Evolutionary conservation across 805 yeast species (phyloP), one percentile per base, ranked within the genome.

Genomic region (Cyberlindnera euphorbiiphila): DNA sequence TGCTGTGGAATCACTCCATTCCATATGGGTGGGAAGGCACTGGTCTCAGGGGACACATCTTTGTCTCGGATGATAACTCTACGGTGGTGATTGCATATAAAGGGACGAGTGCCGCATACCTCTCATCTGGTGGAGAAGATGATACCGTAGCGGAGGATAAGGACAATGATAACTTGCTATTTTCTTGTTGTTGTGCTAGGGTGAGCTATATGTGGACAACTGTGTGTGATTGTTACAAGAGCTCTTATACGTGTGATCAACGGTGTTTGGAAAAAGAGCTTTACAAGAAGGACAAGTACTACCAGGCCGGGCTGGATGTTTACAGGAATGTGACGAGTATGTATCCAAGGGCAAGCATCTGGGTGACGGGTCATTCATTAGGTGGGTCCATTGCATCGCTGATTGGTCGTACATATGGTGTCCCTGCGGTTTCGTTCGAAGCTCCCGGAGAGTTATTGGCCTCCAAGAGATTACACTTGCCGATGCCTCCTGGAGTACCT

Each of bases 101-200:
- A 59, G 98, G 98, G 2, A 91, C 98, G 1, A 77, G 89, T 34
- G 95, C 97, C 0, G 85, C 88, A 0, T 78, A 81, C 4, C 53
- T 81, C 10, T 74, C 75, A 1, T 95, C 86, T 15, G 82, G 96
- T 0, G 83, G 85, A 0, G 79, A 77, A 41, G 95, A 86, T 11
- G 96, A 83, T 34, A 91, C 98, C 0, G 81, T 84, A 0, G 76
- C 71, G 1, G 79, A 76, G 42, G 98, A 93, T 57, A 87, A 85
- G 59, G 60, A 71, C 20, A 93, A 91, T 57, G 98, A 93, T 58
- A 93, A 93, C 54, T 56, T 91, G 40, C 62, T 93, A 24, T 93
- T 93, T 57, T 85, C 94, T 9, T 93, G 98, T 60, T 93, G 98
- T 59, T 93, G 98, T 64, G 98, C 96, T 0, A 71, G 97, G 25